Evolutionary conservation across 2,329 filamentous ascomycete genomes (phyloP).

Genomic region (Pyrenophora teres): DNA sequence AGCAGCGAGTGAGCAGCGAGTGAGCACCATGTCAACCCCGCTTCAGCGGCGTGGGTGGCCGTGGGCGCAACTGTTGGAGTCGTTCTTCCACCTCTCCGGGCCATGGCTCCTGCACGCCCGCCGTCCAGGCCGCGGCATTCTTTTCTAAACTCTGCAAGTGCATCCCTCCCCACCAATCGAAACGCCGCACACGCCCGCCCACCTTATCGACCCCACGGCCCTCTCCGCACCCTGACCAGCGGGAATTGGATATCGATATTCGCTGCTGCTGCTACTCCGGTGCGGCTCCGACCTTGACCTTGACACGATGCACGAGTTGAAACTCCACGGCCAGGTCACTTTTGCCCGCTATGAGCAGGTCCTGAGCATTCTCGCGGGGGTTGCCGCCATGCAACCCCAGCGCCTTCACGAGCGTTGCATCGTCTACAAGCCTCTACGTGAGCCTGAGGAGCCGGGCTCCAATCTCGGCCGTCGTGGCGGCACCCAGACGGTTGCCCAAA

Average conservation of each 20-base stretch:
- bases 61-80: conserved; percentile 21
- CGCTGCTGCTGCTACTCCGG: conserved; percentile 16
- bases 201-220: conserved; percentile 38
- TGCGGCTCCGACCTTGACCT: conserved; percentile 17
- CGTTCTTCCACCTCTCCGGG: conserved; percentile 22
- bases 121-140: conserved; percentile 16
- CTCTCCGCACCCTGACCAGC: conserved; percentile 26
- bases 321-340: conserved; percentile 65
- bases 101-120: conserved; percentile 27
- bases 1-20: neutral
- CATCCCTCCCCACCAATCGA: conserved; percentile 29
- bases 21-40: conserved; percentile 13
- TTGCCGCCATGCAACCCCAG: conserved; percentile 65
- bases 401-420: conserved; percentile 60
- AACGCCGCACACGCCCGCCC: conserved; percentile 14
- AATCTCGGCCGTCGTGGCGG: conserved; percentile 42
- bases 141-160: conserved; percentile 21
- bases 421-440: conserved; percentile 61
- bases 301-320: conserved; percentile 63
- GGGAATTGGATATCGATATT: conserved; percentile 35
- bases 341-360: conserved; percentile 63
- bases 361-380: conserved; percentile 64
- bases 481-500: conserved; percentile 42
- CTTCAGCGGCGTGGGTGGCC: conserved; percentile 17
- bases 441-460: conserved; percentile 49